Evolutionary conservation across 2,329 filamentous ascomycete genomes (phyloP).

Genomic region (Coniella vitis): DNA sequence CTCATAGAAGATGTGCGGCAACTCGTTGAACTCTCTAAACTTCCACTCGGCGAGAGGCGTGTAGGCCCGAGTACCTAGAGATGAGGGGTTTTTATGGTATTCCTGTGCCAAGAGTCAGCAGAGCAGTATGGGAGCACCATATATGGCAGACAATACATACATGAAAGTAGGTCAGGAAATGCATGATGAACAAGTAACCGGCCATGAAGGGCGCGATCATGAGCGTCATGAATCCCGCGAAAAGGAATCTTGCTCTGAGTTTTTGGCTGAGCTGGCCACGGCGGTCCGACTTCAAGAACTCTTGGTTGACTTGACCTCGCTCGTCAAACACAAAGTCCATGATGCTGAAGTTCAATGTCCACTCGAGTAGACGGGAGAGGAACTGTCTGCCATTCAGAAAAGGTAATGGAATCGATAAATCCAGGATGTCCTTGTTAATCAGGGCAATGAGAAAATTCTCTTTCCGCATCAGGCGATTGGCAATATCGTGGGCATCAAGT

Average conservation of each 20-base stretch:
- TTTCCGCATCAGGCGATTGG: slow-evolving; percentile 90
- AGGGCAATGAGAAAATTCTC: slow-evolving; percentile 96
- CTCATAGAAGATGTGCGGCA: slow-evolving; percentile 85
- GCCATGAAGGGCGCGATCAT: slow-evolving; percentile 81
- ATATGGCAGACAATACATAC: slow-evolving; percentile 36
- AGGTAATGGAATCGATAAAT: slow-evolving; percentile 79
- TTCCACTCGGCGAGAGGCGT: slow-evolving; percentile 96
- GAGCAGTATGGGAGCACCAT: neutral
- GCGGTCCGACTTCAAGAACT: slow-evolving; percentile 79
- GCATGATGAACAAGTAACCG: slow-evolving; percentile 78
- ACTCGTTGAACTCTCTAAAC: slow-evolving; percentile 95
- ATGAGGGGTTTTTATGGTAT: slow-evolving; percentile 87
- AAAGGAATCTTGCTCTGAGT: slow-evolving; percentile 69
- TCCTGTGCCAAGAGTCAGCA: slow-evolving; percentile 49
- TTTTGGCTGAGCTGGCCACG: slow-evolving; percentile 72
- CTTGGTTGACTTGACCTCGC: slow-evolving; percentile 75
- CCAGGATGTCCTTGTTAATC: slow-evolving; percentile 92
- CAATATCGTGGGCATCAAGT: slow-evolving; percentile 93
- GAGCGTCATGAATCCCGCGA: slow-evolving; percentile 80
- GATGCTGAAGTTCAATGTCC: slow-evolving; percentile 85
- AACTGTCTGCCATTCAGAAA: slow-evolving; percentile 73
- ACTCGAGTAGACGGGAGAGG: slow-evolving; percentile 84
- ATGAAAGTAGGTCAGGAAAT: slow-evolving; percentile 93
- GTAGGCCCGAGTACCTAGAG: slow-evolving; percentile 82
- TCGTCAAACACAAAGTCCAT: slow-evolving; percentile 93